Evolutionary conservation across 164 flowering plant genomes (phyloP).

Genomic region (Santalum album): DNA sequence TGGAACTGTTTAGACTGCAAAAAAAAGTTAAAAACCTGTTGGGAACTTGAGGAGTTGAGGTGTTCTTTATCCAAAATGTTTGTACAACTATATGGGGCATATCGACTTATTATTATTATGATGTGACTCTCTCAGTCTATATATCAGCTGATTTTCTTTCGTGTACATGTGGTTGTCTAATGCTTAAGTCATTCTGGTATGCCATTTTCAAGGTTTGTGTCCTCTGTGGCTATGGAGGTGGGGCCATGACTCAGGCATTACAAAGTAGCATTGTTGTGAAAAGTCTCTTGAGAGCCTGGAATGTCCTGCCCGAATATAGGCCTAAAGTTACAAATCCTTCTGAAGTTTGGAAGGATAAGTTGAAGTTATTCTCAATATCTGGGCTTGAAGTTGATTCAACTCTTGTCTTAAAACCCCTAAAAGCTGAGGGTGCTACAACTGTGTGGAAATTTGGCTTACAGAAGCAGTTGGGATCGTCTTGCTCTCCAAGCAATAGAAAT

Average conservation of each 20-base stretch:
- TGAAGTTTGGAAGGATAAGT: slow-evolving; percentile 12
- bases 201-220: slow-evolving; percentile 40
- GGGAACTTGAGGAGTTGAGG: no score
- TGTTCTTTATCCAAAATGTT: no score
- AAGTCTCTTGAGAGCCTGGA: slow-evolving; percentile 45
- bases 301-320: slow-evolving; percentile 15
- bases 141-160: no score
- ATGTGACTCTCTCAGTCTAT: no score
- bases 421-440: slow-evolving; percentile 6
- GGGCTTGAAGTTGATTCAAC: slow-evolving; percentile 8
- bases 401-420: slow-evolving; percentile 11
- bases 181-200: neutral
- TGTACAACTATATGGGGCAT: no score
- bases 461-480: slow-evolving; percentile 8
- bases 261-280: slow-evolving; percentile 39
- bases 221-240: slow-evolving; percentile 60
- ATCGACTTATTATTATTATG: no score
- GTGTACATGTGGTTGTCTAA: neutral
- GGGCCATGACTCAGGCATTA: slow-evolving; percentile 63
- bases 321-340: slow-evolving; percentile 8
- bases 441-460: slow-evolving; percentile 10
- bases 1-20: no score
- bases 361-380: slow-evolving; percentile 10
- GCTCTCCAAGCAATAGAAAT: slow-evolving; percentile 9
- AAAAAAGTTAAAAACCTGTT: no score